Base-by-base conservation (phyloP, 306 rosid genomes). In the Astragalus glycyphyllos region DNA sequence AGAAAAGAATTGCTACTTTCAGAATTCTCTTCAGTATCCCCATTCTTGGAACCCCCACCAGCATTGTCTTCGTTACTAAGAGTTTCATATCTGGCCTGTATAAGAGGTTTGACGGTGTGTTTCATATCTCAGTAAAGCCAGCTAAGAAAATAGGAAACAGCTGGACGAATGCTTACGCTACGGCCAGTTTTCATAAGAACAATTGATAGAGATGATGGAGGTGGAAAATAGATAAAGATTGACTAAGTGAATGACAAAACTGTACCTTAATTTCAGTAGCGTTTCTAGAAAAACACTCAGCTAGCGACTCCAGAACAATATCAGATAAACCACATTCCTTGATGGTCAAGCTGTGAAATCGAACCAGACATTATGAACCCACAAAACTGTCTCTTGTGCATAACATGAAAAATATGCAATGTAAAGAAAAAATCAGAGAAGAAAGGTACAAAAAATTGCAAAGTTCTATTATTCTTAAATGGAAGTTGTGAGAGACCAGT, bases 41-140 rank as follows among this genome's bases (percentile, higher is more conserved):
- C 88, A 75, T 60, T 81, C 83, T 82, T 86, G 78, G 83, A 78
- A 74, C 63, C 64, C 79, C 82, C 88, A 29, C 69, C 64, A 54
- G 84, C 74, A 66, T 79, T 83, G 84, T 81, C 88, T 79, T 86
- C 86, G 74, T 57, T 82, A 64, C 65, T 64, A 71, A 91, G 78
- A 69, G 66, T 72, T 80, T 91, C 92, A 77, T 86, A 85, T 86
- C 96, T 91, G 83, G 96, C 97, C 99, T 95, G 97, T 86, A 89
- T 82, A 91, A 91, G 90, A 95, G 68, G 96, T 89, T 94, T 85
- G 92, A 89, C 63, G 83, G 89, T 80, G 89, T 80, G 91, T 87
- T 87, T 89, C 91, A 89, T 89, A 89, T 91, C 95, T 91, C 88
- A 89, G 91, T 94, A 91, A 91, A 87, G 89, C 89, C 89, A 87